Evolutionary conservation across 2,329 filamentous ascomycete species (phyloP).

Genomic region (Whalleya microplaca): DNA sequence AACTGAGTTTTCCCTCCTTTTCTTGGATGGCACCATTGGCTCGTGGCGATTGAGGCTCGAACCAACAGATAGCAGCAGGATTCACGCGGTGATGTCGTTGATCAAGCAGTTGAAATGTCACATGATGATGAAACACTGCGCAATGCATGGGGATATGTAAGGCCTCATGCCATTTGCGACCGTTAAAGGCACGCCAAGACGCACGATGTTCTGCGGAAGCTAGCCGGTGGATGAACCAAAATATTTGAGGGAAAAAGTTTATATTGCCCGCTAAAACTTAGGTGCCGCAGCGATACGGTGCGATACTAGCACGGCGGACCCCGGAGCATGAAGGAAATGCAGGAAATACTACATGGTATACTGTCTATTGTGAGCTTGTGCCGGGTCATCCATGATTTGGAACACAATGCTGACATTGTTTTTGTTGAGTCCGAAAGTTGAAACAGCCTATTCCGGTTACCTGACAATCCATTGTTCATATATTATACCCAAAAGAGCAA

Average conservation of each 20-base stretch:
- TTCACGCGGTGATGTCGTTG: constrained; percentile 8
- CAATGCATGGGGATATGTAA: constrained; percentile 9
- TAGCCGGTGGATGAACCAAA: background rate
- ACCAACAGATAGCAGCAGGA: constrained; percentile 9
- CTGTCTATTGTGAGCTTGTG: background rate
- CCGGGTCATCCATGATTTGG: background rate
- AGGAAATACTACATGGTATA: background rate
- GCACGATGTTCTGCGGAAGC: background rate
- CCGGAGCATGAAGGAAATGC: background rate
- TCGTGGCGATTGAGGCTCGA: background rate
- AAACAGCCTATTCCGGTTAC: background rate
- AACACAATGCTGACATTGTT: background rate
- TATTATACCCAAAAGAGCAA: background rate
- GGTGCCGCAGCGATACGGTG: too few relatives aligned
- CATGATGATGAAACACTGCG: constrained; percentile 30
- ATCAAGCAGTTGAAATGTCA: constrained; percentile 18
- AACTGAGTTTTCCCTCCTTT: constrained; percentile 1
- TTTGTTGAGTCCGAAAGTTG: background rate
- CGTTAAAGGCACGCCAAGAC: background rate
- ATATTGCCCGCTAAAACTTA: background rate
- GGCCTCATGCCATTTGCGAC: background rate
- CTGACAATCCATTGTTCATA: background rate
- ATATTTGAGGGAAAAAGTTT: background rate
- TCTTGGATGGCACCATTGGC: constrained; percentile 7
- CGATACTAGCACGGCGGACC: background rate